These are phyloP conservation scores for Zymoseptoria passerinii DNA, from an alignment of 2,329 filamentous ascomycete species.

Conservation along the genomic window DNA sequence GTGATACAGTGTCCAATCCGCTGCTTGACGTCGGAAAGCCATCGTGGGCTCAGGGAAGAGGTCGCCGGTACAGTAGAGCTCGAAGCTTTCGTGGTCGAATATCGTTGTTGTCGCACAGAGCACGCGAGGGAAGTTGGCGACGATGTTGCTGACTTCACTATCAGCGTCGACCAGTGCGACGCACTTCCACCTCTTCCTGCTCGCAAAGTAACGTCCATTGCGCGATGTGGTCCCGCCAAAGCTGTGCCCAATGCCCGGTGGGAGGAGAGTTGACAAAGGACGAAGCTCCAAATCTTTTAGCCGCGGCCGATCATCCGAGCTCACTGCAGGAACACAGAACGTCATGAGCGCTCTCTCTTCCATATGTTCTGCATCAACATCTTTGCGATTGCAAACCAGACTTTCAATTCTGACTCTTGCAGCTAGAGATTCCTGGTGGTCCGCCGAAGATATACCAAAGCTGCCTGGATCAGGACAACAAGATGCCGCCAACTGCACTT, in stretches of 20 bases:
- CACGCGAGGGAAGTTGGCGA: not conserved
- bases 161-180: not conserved
- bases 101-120: not conserved
- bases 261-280: not conserved
- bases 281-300: not conserved
- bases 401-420: not conserved
- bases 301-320: not conserved
- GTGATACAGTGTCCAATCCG: constrained; percentile 67
- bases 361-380: not conserved
- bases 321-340: not conserved
- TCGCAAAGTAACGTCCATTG: not conserved
- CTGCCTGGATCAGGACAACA: not conserved
- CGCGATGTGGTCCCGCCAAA: not conserved
- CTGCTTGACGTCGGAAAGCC: constrained; percentile 60
- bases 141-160: not conserved
- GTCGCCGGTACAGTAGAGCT: constrained; percentile 20
- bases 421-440: not conserved
- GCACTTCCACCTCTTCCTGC: not conserved
- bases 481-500: constrained; percentile 37
- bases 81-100: constrained; percentile 4
- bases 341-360: not conserved
- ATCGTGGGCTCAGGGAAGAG: constrained; percentile 45
- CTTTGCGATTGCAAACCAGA: not conserved
- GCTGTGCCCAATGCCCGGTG: not conserved
- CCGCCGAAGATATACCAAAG: not conserved